phyloP scores from a whole-genome alignment of 139 green algal species.

The Chlorella sp. region DNA sequence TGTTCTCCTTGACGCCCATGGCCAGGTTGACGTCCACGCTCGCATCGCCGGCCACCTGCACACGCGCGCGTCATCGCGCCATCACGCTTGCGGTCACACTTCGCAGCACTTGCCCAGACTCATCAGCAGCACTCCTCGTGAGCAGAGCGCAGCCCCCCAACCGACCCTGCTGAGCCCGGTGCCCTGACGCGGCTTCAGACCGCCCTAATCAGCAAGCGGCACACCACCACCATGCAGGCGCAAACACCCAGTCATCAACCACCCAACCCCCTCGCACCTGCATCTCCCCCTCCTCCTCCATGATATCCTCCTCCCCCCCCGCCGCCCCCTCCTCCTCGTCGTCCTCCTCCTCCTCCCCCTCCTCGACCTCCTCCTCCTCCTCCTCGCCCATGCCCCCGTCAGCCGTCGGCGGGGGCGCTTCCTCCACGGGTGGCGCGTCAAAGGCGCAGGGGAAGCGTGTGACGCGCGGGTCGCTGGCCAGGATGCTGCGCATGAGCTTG shows the following conservation, averaged over 20 bases:
- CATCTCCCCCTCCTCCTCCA: no score
- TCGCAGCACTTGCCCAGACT: background rate
- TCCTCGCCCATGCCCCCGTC: background rate
- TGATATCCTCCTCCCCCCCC: no score
- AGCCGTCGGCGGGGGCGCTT: no score
- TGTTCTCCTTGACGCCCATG: background rate
- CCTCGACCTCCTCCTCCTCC: background rate
- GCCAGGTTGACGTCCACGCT: background rate
- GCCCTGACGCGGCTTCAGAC: no score
- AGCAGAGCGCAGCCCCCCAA: background rate
- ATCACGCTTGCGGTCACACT: background rate
- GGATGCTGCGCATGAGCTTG: conserved; percentile 65
- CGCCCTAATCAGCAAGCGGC: background rate
- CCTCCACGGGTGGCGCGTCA: conserved; percentile 8
- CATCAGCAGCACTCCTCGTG: background rate
- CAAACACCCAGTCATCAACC: background rate
- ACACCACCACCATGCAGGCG: background rate
- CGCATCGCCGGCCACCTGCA: background rate
- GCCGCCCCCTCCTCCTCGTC: no score
- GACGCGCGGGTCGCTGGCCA: conserved; percentile 83
- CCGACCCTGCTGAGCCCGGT: background rate
- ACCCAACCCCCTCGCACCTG: no score
- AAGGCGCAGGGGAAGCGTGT: conserved; percentile 23
- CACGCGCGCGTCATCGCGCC: no score
- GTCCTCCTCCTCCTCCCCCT: background rate